Evolutionary conservation across 495 filamentous ascomycete species (phyloP).

Genomic region (Pseudomonodictys pantanalensis): DNA sequence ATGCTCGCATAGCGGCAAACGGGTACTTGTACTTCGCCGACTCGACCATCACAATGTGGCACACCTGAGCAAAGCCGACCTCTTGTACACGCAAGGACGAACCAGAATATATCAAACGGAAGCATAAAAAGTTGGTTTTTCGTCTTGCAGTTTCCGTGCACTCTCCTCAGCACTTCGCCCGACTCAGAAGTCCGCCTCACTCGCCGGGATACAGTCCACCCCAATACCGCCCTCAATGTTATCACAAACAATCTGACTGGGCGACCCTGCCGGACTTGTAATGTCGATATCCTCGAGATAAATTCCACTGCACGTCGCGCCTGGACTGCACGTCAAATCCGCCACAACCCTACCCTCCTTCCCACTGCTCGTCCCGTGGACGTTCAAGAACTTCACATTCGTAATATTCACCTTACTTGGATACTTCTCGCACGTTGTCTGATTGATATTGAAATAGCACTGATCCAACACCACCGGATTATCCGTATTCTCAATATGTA

Average conservation of each 20-base stretch:
- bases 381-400: conserved; percentile 39
- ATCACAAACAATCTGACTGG: conserved; percentile 50
- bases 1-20: too few species aligned
- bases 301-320: conserved; percentile 54
- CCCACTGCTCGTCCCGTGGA: conserved; percentile 52
- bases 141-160: too few species aligned
- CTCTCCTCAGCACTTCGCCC: background rate
- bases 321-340: conserved; percentile 58
- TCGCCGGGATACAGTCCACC: conserved; percentile 14
- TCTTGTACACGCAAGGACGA: too few species aligned
- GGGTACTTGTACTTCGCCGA: too few species aligned
- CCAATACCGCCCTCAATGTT: conserved; percentile 45
- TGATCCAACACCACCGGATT: conserved; percentile 63
- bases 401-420: conserved; percentile 60
- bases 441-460: conserved; percentile 63
- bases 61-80: too few species aligned
- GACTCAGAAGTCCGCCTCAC: conserved; percentile 6
- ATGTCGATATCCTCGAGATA: conserved; percentile 47
- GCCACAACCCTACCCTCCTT: conserved; percentile 49
- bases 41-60: too few species aligned
- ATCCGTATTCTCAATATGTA: conserved; percentile 59
- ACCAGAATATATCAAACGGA: too few species aligned
- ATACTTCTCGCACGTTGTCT: conserved; percentile 58
- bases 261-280: conserved; percentile 48
- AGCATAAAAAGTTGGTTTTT: too few species aligned